These are phyloP conservation scores for Coemansia sp. DNA, from an alignment of 192 early-diverging fungal species.

Conservation along the genomic window DNA sequence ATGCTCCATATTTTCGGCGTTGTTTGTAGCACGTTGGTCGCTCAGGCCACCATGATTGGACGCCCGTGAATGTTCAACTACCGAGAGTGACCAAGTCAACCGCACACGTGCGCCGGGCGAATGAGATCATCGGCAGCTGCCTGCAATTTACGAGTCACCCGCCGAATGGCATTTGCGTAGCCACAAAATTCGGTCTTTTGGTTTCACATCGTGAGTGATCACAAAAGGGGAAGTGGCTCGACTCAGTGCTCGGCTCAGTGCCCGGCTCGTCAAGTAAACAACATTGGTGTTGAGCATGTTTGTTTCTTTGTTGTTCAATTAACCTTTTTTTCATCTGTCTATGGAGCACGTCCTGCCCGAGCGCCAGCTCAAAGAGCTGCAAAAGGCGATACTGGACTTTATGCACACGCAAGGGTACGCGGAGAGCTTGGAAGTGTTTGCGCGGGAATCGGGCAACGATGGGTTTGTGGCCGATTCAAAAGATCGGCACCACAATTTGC, in stretches of 20 bases:
- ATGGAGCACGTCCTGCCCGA: conserved; percentile 58
- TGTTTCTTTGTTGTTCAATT: neutral
- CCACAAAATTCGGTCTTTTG: too few relatives aligned
- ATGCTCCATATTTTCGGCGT: neutral
- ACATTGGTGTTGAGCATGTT: neutral
- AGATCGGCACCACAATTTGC: conserved; percentile 56
- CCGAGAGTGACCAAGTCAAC: neutral
- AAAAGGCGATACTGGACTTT: conserved; percentile 83
- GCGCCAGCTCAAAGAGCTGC: conserved; percentile 74
- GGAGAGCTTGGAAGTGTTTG: conserved; percentile 67
- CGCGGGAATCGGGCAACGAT: conserved; percentile 69
- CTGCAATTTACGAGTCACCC: neutral
- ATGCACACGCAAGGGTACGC: conserved; percentile 72
- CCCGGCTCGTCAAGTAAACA: too few relatives aligned
- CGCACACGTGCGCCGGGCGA: neutral
- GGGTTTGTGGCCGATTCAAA: conserved; percentile 73
- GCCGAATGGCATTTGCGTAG: neutral
- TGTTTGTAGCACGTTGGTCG: neutral
- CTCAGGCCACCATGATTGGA: neutral
- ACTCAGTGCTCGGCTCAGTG: too few relatives aligned
- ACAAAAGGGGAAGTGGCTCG: too few relatives aligned
- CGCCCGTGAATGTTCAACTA: neutral
- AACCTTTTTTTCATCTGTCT: conserved; percentile 11
- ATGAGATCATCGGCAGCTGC: neutral
- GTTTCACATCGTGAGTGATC: too few relatives aligned